A percentile compares a stretch with the other conserved stretches of the same genome.
These are phyloP conservation scores for Tulasnella sp. DNA, from an alignment of 768 basidiomycete species.

Conservation along the genomic window DNA sequence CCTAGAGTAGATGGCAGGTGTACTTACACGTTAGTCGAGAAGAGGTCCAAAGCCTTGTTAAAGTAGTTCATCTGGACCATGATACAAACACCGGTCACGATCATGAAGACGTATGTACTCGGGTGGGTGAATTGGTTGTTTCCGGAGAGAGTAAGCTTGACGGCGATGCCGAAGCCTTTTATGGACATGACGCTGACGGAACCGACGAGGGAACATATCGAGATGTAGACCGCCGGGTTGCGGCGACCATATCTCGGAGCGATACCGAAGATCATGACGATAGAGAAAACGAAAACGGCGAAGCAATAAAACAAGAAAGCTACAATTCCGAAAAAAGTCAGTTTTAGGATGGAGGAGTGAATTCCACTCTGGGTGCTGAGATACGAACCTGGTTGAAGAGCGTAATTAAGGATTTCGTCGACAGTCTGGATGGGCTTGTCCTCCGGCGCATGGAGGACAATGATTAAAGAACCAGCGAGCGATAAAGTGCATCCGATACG, in stretches of 20 bases:
- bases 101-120: slow-evolving; percentile 92
- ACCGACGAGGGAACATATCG: slow-evolving; percentile 92
- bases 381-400: slow-evolving; percentile 76
- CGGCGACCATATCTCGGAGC: slow-evolving; percentile 77
- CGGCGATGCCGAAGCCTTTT: slow-evolving; percentile 94
- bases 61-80: slow-evolving; percentile 92
- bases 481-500: slow-evolving; percentile 76
- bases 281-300: slow-evolving; percentile 64
- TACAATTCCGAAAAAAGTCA: slow-evolving; percentile 24
- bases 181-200: slow-evolving; percentile 98
- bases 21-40: slow-evolving; percentile 93
- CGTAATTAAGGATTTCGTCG: slow-evolving; percentile 84
- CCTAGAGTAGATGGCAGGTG: not conserved
- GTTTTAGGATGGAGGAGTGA: not conserved
- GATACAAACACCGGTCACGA: slow-evolving; percentile 74
- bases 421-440: slow-evolving; percentile 90
- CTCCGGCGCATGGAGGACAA: slow-evolving; percentile 92
- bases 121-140: slow-evolving; percentile 92
- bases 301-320: slow-evolving; percentile 89
- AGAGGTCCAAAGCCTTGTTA: slow-evolving; percentile 95
- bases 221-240: slow-evolving; percentile 86
- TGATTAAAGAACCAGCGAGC: slow-evolving; percentile 80
- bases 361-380: not conserved
- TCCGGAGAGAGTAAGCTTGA: slow-evolving; percentile 86
- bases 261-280: slow-evolving; percentile 79